Evolutionary conservation across 257 asterid genomes (phyloP), one percentile per base, ranked within the genome.

Genomic region (Lycium ferocissimum): DNA sequence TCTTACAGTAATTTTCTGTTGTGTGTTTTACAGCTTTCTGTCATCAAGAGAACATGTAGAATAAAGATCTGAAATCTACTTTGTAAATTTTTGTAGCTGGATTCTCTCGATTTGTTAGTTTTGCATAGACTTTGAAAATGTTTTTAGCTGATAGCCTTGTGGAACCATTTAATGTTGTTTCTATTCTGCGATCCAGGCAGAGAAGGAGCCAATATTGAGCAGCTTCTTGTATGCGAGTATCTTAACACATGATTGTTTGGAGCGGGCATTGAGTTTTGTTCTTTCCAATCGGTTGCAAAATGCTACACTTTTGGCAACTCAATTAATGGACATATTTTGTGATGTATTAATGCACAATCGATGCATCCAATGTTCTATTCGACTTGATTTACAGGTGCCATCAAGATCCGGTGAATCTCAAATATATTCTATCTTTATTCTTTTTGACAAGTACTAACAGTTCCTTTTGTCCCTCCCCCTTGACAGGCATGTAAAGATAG

Each of bases 141-240:
- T 20, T 3, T 13, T 75, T 22, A 7, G 81, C 62, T 47, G 8
- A 75, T 22, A 26, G 47, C 20, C 15, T 76, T 26, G 22, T 13
- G 63, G 63, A 51, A 51, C 47, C 45, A 47, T 75, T 49, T 75
- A 51, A 51, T 76, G 45, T 76, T 26, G 14, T 76, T 76, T 76
- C 82, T 76, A 76, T 51, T 51, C 38, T 76, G 82, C 13, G 9
- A 26, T 86, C 72, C 91, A 90, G 92, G 92, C 90, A 38, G 92
- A 88, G 49, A 88, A 88, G 87, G 92, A 90, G 85, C 92, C 92
- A 38, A 90, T 90, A 51, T 83, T 90, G 71, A 90, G 92, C 88
- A 90, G 92, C 87, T 90, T 86, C 82, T 83, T 90, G 72, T 86
- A 88, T 45, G 91, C 92, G 15, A 90, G 88, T 87, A 76, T 90